Evolutionary conservation across 2,329 filamentous ascomycete species (phyloP), one percentile per base, ranked within the genome.

Genomic region (Thelonectria blattea): DNA sequence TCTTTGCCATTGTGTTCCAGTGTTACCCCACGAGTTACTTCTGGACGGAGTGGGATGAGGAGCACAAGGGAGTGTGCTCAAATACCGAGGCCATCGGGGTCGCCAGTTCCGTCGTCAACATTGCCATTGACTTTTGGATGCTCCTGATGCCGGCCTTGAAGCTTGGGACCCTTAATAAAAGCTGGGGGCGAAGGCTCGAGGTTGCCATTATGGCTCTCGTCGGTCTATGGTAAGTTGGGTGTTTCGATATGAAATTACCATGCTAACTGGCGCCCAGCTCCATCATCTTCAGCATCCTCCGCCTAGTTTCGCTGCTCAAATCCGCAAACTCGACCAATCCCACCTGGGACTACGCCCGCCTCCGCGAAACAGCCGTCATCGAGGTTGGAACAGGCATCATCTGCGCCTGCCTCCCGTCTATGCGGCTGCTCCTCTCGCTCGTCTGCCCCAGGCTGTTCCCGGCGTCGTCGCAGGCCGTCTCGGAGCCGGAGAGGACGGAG

Each of bases 21-120:
- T 87, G 84, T 68, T 69, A 65, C 2, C 85, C 85, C 0, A 73
- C 87, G 18, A 71, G 69, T 14, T 81, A 78, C 58, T 83, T 80
- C 68, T 88, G 86, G 86, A 75, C 72, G 0, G 73, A 73, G 15
- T 88, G 84, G 83, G 79, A 83, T 47, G 77, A 77, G 1, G 71
- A 79, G 53, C 75, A 80, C 39, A 5, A 70, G 0, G 85, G 85
- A 0, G 72, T 61, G 1, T 88, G 86, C 62, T 68, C 82, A 20
- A 75, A 83, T 56, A 72, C 82, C 61, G 84, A 83, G 59, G 72
- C 74, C 1, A 74, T 85, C 3, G 79, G 74, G 0, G 86, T 82
- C 80, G 75, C 80, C 34, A 81, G 83, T 34, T 84, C 84, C 0
- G 77, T 68, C n/a, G 78, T 84, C 53, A 83, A 81, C 60, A 85